Evolutionary conservation across 169 alveolate species (phyloP).

Genomic region (Neospora caninum): DNA sequence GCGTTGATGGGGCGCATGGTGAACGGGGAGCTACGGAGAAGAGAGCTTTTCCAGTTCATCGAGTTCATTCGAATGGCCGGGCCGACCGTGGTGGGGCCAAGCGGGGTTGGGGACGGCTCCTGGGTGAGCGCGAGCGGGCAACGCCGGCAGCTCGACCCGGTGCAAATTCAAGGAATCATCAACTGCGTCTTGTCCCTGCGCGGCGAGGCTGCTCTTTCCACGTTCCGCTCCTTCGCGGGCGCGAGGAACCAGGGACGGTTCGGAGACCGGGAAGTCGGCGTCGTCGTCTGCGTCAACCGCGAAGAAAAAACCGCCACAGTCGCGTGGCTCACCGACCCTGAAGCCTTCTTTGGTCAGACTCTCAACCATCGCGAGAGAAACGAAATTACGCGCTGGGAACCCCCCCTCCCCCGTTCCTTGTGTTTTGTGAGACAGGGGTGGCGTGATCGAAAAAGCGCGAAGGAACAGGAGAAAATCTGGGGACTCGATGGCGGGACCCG

Average conservation of each 20-base stretch:
- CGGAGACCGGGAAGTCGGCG: neutral
- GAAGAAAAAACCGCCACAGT: neutral
- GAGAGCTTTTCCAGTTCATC: neutral
- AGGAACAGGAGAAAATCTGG: no score
- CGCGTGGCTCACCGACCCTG: slow-evolving; percentile 37
- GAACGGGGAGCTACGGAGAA: neutral
- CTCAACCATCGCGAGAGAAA: no score
- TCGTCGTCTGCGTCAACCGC: slow-evolving; percentile 29
- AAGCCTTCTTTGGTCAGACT: slow-evolving; percentile 11
- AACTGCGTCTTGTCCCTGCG: slow-evolving; percentile 3
- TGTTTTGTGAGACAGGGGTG: no score
- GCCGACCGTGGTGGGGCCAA: neutral
- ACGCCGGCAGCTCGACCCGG: neutral
- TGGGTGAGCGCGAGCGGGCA: neutral
- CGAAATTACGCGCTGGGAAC: no score
- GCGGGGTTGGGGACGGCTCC: neutral
- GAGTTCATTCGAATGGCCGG: slow-evolving; percentile 8
- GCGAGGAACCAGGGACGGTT: neutral
- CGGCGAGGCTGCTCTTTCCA: neutral
- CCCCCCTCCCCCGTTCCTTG: no score
- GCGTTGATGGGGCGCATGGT: neutral
- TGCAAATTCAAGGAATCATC: neutral
- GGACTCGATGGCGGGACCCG: no score
- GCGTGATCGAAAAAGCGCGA: no score
- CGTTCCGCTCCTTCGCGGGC: neutral